Base-by-base conservation (phyloP, 1,139 yeast genomes). In the Yamadazyma membranifaciens region DNA sequence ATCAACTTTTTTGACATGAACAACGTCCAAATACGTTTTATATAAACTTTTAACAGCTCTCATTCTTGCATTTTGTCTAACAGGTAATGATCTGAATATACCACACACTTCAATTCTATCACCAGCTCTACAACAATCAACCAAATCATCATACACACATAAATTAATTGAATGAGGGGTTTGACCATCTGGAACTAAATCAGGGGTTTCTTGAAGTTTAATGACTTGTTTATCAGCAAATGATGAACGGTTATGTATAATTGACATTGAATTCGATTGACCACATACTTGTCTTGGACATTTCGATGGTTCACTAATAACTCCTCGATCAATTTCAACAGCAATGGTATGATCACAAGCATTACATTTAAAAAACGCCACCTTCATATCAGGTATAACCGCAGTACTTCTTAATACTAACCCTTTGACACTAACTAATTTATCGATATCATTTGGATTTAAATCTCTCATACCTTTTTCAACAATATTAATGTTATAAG, bases 141-240 rank as follows among this genome's bases (percentile, higher is more conserved):
- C 98, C 48, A 92, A 72, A 59, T 94, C 98, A 62, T 94, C 99
- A 57, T 92, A 92, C 3, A 88, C 95, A 69, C 97, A 89, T 29
- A 92, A 70, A 10, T 96, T 88, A 41, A 92, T 88, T 10, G 97
- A 84, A 60, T 92, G 98, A 2, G 99, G 98, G 3, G 98, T 92
- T 63, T 92, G 98, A 15, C 99, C 99, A 65, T 88, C 98, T 2
- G 98, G 98, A n/a, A 92, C 96, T 48, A 82, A 73, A 62, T 92
- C 98, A 0, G 98, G 99, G 0, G 98, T 92, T 62, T 92, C 99
- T 63, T 92, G 99, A 36, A 92, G 69, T 56, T 88, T 87, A 48
- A 92, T 81, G 29, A 92, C 92, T 63, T 92, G 99, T 59, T 91
- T 92, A 62, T 92, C 97, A 25, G 95, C 94, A 66, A 92, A 92